These are phyloP conservation scores for Dillenia suffruticosa DNA, from an alignment of 164 flowering plant species.

Conservation along the genomic window DNA sequence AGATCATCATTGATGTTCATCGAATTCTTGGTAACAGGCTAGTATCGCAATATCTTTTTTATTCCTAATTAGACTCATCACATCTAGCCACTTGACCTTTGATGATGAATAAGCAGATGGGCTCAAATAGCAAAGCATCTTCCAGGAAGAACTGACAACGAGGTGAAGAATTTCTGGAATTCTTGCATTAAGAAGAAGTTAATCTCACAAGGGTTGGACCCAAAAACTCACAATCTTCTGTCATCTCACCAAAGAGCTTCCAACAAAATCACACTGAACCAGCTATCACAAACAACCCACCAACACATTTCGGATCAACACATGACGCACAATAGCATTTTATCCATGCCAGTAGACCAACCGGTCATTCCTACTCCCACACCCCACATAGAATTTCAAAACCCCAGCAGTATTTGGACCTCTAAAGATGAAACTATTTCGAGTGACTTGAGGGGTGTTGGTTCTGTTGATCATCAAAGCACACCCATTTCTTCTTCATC, in stretches of 20 bases:
- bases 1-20: constrained; percentile 38
- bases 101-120: constrained; percentile 31
- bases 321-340: not conserved
- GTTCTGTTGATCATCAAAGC: constrained; percentile 5
- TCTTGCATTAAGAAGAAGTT: constrained; percentile 73
- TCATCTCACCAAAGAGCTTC: constrained; percentile 18
- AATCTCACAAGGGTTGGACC: constrained; percentile 59
- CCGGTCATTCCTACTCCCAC: constrained; percentile 7
- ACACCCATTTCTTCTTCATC: constrained; percentile 19
- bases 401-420: constrained; percentile 16
- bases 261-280: constrained; percentile 8
- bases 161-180: constrained; percentile 71
- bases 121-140: constrained; percentile 67
- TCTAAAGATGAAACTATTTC: constrained; percentile 8
- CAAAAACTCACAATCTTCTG: constrained; percentile 49
- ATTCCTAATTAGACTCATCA: not conserved
- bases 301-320: constrained; percentile 2
- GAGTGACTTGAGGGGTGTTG: constrained; percentile 4
- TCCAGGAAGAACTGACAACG: constrained; percentile 69
- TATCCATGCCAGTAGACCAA: constrained; percentile 5
- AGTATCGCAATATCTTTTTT: not conserved
- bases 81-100: not conserved
- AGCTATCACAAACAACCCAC: constrained; percentile 3
- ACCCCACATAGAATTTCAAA: constrained; percentile 14
- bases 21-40: constrained; percentile 44